Evolutionary conservation across 108 stramenopile genomes (phyloP).

Genomic region (Pinguiococcus pyrenoidosus): DNA sequence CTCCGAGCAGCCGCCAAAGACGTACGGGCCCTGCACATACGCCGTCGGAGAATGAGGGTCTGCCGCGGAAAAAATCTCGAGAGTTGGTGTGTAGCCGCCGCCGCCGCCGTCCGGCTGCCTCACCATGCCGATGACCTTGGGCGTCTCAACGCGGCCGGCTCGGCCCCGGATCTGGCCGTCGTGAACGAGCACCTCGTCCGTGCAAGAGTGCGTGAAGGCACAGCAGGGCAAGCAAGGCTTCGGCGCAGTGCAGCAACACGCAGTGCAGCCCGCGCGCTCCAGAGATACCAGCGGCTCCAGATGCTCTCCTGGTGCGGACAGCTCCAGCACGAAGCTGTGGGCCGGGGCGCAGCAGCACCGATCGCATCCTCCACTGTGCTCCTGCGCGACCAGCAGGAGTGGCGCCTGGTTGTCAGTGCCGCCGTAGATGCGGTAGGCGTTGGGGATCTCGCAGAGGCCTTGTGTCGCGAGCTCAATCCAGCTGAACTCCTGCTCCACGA

Average conservation of each 20-base stretch:
- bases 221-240: conserved; percentile 20
- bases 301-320: neutral
- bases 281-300: conserved; percentile 8
- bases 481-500: too few species aligned
- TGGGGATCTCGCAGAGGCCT: too few species aligned
- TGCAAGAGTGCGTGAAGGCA: conserved; percentile 14
- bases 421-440: too few species aligned
- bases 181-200: conserved; percentile 11
- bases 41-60: conserved; percentile 8
- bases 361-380: too few species aligned
- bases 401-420: too few species aligned
- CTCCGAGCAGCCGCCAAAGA: conserved; percentile 31
- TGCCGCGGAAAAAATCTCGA: conserved; percentile 16
- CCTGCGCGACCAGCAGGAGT: too few species aligned
- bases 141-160: neutral
- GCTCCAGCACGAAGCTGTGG: conserved; percentile 14
- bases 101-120: conserved; percentile 15
- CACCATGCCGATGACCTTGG: conserved; percentile 6
- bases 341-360: conserved; percentile 25
- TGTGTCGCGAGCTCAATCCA: too few species aligned
- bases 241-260: conserved; percentile 6
- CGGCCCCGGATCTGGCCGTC: conserved; percentile 8
- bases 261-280: conserved; percentile 17
- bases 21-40: conserved; percentile 15
- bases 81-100: conserved; percentile 16